Base-by-base conservation (phyloP, 257 asterid species). In the Ligustrum vulgare region DNA sequence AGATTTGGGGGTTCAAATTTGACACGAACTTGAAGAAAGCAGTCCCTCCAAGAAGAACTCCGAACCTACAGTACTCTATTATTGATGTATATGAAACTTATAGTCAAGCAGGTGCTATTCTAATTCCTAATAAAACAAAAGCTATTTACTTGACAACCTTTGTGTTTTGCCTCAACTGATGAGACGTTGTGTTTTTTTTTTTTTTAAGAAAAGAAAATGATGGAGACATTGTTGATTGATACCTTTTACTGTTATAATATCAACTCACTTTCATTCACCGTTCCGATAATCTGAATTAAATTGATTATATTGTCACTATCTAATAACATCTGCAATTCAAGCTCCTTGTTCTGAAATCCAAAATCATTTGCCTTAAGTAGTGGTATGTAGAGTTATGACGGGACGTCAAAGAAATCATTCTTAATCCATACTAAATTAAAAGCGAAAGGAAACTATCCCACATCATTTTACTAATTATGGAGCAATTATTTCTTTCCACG, bases 121-220 rank as follows among this genome's bases (percentile, higher is more conserved):
- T 67, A 18, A 69, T 43, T 68, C 76, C 72, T 25, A 60, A 64
- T 75, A 67, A 71, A 58, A 78, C 73, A 75, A 71, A 72, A 12
- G 25, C 20, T 68, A 23, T 60, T 41, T 33, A n/a, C 56, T 41
- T 15, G 3, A 66, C 54, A 67, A 60, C 34, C 39, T 2, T 23
- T 71, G 36, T 43, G 25, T 39, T 43, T 43, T 15, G 8, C 37
- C 37, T 20, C 4, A 72, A 37, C 22, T 45, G 78, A 72, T 34
- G 51, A n/a, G n/a, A n/a, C n/a, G n/a, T n/a, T n/a, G n/a, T n/a
- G n/a, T n/a, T n/a, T n/a, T n/a, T n/a, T n/a, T n/a, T n/a, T n/a
- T n/a, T n/a, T n/a, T n/a, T n/a, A n/a, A n/a, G n/a, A n/a, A n/a
- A n/a, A n/a, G n/a, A n/a, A n/a, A n/a, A n/a, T n/a, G n/a, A n/a